These are phyloP conservation scores for Fusarium chlamydosporum DNA, from an alignment of 2,329 filamentous ascomycete species.

Conservation along the genomic window DNA sequence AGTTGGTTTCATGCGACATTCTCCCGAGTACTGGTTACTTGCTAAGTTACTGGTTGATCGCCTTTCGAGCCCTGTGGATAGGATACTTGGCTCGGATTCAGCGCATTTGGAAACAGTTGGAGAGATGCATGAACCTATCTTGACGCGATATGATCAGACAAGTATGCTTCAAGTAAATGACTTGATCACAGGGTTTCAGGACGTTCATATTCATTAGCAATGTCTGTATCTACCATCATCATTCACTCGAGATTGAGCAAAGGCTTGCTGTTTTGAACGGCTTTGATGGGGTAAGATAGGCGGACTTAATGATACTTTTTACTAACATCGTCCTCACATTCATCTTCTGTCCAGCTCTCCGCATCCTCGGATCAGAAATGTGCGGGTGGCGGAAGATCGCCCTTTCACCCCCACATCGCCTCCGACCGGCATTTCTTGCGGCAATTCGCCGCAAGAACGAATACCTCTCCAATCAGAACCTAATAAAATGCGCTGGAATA, in stretches of 20 bases:
- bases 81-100: background rate
- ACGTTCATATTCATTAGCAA: conserved; percentile 5
- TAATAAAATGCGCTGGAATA: background rate
- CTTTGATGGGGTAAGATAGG: no score
- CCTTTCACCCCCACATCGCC: conserved; percentile 20
- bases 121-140: background rate
- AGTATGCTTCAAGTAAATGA: conserved; percentile 24
- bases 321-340: background rate
- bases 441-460: background rate
- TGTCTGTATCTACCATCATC: no score
- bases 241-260: no score
- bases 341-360: no score
- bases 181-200: conserved; percentile 12
- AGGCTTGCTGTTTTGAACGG: no score
- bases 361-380: background rate
- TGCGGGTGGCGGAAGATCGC: background rate
- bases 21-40: conserved; percentile 12
- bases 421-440: conserved; percentile 19
- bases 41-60: conserved; percentile 10
- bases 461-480: background rate
- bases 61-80: background rate
- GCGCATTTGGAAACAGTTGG: background rate
- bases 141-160: conserved; percentile 14
- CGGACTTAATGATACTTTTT: no score
- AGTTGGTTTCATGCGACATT: background rate